Evolutionary conservation across 2,329 filamentous ascomycete genomes (phyloP).

Genomic region (Ascomycota sp.): DNA sequence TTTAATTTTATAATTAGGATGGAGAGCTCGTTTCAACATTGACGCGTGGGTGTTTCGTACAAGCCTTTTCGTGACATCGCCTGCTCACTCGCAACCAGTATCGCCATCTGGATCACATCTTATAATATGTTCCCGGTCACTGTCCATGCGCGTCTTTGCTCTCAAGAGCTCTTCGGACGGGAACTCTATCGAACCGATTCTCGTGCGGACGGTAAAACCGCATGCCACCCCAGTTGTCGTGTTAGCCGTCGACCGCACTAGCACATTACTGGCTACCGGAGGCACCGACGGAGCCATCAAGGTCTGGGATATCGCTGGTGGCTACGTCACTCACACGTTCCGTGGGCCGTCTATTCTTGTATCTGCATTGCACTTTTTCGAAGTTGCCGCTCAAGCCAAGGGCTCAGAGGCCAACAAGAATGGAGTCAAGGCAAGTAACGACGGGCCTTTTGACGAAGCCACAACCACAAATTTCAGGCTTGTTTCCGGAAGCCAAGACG

Average conservation of each 20-base stretch:
- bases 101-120: constrained; percentile 75
- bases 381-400: constrained; percentile 30
- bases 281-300: constrained; percentile 86
- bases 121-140: constrained; percentile 77
- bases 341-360: constrained; percentile 79
- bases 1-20: constrained; percentile 26
- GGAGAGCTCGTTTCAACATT: constrained; percentile 60
- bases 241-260: constrained; percentile 62
- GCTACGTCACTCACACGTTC: constrained; percentile 86
- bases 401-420: constrained; percentile 12
- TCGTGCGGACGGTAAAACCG: constrained; percentile 65
- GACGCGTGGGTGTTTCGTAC: constrained; percentile 22
- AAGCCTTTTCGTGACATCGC: too few species aligned
- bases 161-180: constrained; percentile 37
- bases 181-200: constrained; percentile 37
- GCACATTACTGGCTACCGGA: constrained; percentile 77
- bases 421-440: constrained; percentile 7
- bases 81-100: constrained; percentile 25
- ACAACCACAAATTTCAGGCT: constrained; percentile 44
- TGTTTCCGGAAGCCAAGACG: constrained; percentile 82
- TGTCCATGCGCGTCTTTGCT: constrained; percentile 80
- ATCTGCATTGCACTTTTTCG: constrained; percentile 80
- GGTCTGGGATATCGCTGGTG: constrained; percentile 81
- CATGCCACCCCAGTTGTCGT: constrained; percentile 79
- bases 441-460: constrained; percentile 18